Evolutionary conservation across 1,284 basidiomycete genomes (phyloP).

Genomic region (Paramarasmius palmivorus): DNA sequence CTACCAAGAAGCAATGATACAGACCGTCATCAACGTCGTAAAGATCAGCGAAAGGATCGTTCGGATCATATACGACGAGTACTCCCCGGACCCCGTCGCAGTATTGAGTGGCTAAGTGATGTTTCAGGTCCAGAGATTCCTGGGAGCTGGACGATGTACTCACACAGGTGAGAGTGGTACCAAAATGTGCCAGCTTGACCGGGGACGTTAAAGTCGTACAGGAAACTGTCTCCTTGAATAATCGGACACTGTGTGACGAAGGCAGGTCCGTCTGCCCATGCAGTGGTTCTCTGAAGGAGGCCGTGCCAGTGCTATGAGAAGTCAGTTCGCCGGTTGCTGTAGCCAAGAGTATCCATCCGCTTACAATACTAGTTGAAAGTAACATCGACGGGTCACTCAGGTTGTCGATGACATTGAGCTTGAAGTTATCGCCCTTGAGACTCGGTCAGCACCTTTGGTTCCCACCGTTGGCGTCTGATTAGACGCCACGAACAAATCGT

Average conservation of each 20-base stretch:
- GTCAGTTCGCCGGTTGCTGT: conserved; percentile 4
- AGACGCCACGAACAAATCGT: too few relatives aligned
- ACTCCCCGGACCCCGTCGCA: conserved; percentile 19
- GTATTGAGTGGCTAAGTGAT: conserved; percentile 24
- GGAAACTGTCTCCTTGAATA: conserved; percentile 31
- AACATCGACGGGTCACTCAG: conserved; percentile 27
- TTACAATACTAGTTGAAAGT: conserved; percentile 26
- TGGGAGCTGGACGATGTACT: conserved; percentile 19
- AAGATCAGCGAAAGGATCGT: conserved; percentile 13
- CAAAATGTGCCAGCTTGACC: conserved; percentile 32
- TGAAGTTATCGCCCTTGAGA: conserved; percentile 22
- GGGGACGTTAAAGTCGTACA: conserved; percentile 23
- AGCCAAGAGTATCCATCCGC: background rate
- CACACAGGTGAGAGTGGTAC: conserved; percentile 17
- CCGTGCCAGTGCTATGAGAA: conserved; percentile 23
- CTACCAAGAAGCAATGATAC: background rate
- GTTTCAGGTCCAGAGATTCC: conserved; percentile 24
- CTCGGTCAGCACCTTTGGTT: too few relatives aligned
- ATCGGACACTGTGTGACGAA: conserved; percentile 39
- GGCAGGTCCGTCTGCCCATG: conserved; percentile 22
- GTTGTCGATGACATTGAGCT: conserved; percentile 27
- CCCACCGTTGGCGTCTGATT: too few relatives aligned
- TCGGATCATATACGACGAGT: conserved; percentile 17
- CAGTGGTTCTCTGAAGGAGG: conserved; percentile 18
- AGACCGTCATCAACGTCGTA: conserved; percentile 30